These are phyloP conservation scores for Ustilago vetiveriae DNA, from an alignment of 1,284 basidiomycete genomes.

Conservation along the genomic window DNA sequence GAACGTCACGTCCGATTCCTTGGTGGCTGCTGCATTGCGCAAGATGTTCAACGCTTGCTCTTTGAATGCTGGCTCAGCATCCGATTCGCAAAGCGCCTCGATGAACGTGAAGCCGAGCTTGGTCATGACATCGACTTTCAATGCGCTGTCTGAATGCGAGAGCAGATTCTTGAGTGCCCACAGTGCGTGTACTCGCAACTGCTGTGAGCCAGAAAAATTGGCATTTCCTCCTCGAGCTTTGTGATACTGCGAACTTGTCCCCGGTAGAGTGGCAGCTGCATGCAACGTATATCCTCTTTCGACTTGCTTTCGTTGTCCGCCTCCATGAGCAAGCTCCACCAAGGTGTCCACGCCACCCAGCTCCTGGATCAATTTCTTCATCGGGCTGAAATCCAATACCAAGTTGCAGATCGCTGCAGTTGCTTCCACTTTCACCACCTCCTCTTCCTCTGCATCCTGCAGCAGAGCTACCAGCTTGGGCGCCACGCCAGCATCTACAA, in stretches of 20 bases:
- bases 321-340: slow-evolving; percentile 34
- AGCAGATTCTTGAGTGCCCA: slow-evolving; percentile 65
- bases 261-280: slow-evolving; percentile 18
- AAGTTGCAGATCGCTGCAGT: slow-evolving; percentile 61
- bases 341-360: slow-evolving; percentile 49
- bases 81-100: slow-evolving; percentile 14
- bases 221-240: neutral
- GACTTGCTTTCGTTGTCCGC: slow-evolving; percentile 8
- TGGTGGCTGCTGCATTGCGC: slow-evolving; percentile 52
- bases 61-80: slow-evolving; percentile 36
- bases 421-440: slow-evolving; percentile 53
- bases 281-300: slow-evolving; percentile 18
- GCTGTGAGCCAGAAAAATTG: slow-evolving; percentile 25
- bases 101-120: slow-evolving; percentile 40
- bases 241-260: neutral
- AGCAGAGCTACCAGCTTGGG: slow-evolving; percentile 52
- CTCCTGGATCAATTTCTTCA: slow-evolving; percentile 56
- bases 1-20: slow-evolving; percentile 50
- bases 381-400: slow-evolving; percentile 61
- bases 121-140: slow-evolving; percentile 46
- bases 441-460: slow-evolving; percentile 41
- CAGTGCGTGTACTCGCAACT: slow-evolving; percentile 53
- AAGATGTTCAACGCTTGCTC: slow-evolving; percentile 62
- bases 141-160: slow-evolving; percentile 37
- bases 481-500: slow-evolving; percentile 61